Evolutionary conservation across 805 yeast species (phyloP), one percentile per base, ranked within the genome.

Genomic region (Pichia cephalocereana): DNA sequence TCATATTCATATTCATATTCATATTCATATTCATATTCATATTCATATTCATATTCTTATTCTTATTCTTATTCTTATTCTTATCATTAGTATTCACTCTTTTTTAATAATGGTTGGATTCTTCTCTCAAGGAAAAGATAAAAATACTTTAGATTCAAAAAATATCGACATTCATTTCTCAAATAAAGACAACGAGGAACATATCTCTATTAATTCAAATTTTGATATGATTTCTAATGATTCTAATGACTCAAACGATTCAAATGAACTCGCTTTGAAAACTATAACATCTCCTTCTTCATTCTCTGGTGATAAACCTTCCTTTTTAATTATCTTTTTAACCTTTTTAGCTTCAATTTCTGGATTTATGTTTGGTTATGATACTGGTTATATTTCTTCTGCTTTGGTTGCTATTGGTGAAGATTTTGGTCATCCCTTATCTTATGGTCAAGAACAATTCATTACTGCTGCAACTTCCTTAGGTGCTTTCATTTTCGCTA

Each of bases 331-430:
- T 44, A 68, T 88, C 26, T 66, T 77, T 28, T 66, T 89, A 46
- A 86, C 96, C 0, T 70, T 82, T 45, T 80, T 82, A 28, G 80
- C 96, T 0, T 89, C 96, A 8, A 83, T 91, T 53, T 89, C 96
- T 0, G 98, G 98, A 1, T 88, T 90, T 67, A 80, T 91, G 88
- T 91, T 91, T 67, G 99, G 99, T 56, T 91, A 91, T 62, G 99
- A 91, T 65, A 91, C 98, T 0, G 98, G 98, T 56, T 91, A 91
- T 67, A 90, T 91, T 40, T 91, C 98, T 4, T 82, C 95, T 18
- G 97, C 97, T 0, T 72, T 91, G 58, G 96, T 90, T 19, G 80
- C 89, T 37, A 80, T 91, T 43, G 89, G 90, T 12, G 77, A 80
- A 6, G 96, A 86, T 62, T 75, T 91, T 52, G 78, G 79, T 54